Evolutionary conservation across 306 rosid genomes (phyloP), one percentile per base, ranked within the genome.

Genomic region (Glycyrrhiza uralensis): DNA sequence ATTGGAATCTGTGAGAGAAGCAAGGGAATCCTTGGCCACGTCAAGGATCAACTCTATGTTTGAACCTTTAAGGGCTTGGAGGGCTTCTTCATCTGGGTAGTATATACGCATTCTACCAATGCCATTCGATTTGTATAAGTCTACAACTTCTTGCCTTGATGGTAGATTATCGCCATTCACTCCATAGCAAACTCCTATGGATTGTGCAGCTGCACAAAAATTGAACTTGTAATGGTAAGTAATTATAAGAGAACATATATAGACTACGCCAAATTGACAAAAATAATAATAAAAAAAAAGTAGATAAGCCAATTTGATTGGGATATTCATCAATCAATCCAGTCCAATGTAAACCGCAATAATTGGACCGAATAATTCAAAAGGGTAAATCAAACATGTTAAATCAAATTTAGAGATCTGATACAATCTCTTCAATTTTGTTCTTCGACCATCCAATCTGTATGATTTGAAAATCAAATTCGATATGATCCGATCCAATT

Each of bases 181-280:
- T 4, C 95, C 95, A 20, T 89, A 80, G 9, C 91, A 89, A 7
- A 84, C 86, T 15, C 95, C 89, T 0, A 63, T 1, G 5, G 93
- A 62, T 55, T 86, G 72, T 26, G 78, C 86, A 39, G 10, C 93
- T 86, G 72, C 66, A 71, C 50, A 7, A 18, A 22, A 42, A 18
- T 36, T 13, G 1, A 47, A 23, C 0, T 4, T 0, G 30, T 49
- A 0, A 5, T 19, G 11, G 10, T 39, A 18, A 14, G 26, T 15
- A 3, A 13, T 6, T 4, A 2, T 38, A 1, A 4, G 6, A 58
- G 0, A 2, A 6, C 7, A 32, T 32, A 6, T 3, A 32, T 32
- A 3, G 5, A 32, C 29, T 4, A 26, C 29, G 5, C 3, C 1
- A 32, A 32, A 32, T 3, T 6, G 3, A 0, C 3, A 2, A 4